A percentile compares a stretch with the other conserved stretches of the same genome.
Conservation (phyloP, 331 rosid genomes). For the Pyrus hybrid region DNA sequence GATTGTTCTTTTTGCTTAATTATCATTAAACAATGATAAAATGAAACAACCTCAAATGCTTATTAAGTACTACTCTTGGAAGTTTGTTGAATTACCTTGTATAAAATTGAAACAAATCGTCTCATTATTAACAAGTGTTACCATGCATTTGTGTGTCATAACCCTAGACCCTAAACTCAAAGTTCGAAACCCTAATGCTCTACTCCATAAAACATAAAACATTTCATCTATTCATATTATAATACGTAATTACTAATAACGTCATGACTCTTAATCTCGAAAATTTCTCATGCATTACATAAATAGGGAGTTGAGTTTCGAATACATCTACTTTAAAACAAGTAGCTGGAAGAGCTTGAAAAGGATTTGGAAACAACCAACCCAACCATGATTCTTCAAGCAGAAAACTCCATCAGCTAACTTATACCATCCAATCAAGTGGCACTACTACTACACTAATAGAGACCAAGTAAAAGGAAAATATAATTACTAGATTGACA, state of each 20-base stretch:
- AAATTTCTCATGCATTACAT: not conserved
- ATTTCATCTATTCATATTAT: not conserved
- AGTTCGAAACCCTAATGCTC: not conserved
- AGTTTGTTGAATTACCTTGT: not conserved
- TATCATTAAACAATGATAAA: not conserved
- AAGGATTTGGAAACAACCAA: not conserved
- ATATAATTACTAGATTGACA: constrained; percentile 23
- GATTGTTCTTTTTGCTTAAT: not conserved
- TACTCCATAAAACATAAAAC: not conserved
- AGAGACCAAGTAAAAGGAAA: not conserved
- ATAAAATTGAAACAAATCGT: not conserved
- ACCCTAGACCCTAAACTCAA: not conserved
- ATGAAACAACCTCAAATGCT: not conserved
- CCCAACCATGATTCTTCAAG: constrained; percentile 37
- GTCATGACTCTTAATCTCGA: not conserved
- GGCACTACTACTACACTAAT: constrained; percentile 7
- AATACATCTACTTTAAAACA: not conserved
- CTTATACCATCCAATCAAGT: constrained; percentile 3
- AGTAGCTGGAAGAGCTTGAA: not conserved
- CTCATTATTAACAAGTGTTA: not conserved
- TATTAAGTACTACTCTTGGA: not conserved
- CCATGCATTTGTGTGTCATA: not conserved
- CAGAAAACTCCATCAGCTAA: constrained; percentile 45
- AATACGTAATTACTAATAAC: not conserved
- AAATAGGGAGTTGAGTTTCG: not conserved